Conservation (phyloP, 2,329 filamentous ascomycete genomes). For the Fusarium sp. region DNA sequence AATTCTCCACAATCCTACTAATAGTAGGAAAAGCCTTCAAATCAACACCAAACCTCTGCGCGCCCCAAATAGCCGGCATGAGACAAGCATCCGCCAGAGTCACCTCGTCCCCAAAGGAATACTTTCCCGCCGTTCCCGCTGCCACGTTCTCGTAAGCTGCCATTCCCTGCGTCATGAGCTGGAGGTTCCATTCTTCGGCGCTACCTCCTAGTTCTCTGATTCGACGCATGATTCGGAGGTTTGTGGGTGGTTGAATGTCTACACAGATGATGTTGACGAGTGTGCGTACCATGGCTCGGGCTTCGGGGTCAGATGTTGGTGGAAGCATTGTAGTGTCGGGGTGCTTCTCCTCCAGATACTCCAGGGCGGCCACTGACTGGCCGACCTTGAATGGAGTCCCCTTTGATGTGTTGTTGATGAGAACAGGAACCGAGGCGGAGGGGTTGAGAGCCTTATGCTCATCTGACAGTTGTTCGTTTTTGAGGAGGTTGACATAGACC, state of each 20-base stretch:
- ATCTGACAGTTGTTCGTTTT: slow-evolving; percentile 58
- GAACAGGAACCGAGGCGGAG: slow-evolving; percentile 61
- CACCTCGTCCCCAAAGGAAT: slow-evolving; percentile 63
- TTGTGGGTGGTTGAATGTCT: slow-evolving; percentile 68
- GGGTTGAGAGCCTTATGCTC: slow-evolving; percentile 61
- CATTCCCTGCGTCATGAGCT: slow-evolving; percentile 62
- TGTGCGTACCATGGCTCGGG: slow-evolving; percentile 60
- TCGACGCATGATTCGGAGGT: slow-evolving; percentile 60
- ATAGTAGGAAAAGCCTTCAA: slow-evolving; percentile 58
- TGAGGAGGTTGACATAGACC: slow-evolving; percentile 61
- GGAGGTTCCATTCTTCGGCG: slow-evolving; percentile 58
- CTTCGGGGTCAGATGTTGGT: slow-evolving; percentile 51
- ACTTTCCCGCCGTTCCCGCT: slow-evolving; percentile 54
- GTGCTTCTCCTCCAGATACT: slow-evolving; percentile 66
- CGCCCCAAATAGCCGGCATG: slow-evolving; percentile 65
- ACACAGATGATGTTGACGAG: slow-evolving; percentile 62
- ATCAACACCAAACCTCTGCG: slow-evolving; percentile 62
- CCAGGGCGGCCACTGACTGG: slow-evolving; percentile 66
- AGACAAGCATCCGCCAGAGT: slow-evolving; percentile 66
- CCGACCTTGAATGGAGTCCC: slow-evolving; percentile 53
- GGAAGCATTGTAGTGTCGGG: slow-evolving; percentile 58
- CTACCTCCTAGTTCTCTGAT: slow-evolving; percentile 55
- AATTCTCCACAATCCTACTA: slow-evolving; percentile 52
- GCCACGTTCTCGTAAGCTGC: slow-evolving; percentile 61
- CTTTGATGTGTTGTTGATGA: slow-evolving; percentile 50